A percentile compares a stretch with the other conserved stretches of the same genome.
These are phyloP conservation scores for Rhazya stricta DNA, from an alignment of 257 asterid genomes.

Conservation along the genomic window DNA sequence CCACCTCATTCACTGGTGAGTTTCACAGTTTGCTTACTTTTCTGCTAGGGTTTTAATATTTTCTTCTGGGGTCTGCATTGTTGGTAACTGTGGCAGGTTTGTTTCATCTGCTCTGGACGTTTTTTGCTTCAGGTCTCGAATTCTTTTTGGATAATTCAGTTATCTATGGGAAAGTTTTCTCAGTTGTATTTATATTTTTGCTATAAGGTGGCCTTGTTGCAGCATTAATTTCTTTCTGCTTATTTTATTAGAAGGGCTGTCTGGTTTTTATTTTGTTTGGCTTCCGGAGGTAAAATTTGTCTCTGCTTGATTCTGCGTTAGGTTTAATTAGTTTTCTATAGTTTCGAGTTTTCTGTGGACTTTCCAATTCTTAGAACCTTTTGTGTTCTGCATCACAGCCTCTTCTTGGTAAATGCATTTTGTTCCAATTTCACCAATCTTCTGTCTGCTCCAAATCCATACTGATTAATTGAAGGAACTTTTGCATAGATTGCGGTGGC, in stretches of 20 bases:
- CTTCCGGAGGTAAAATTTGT: not conserved
- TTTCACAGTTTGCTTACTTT: not conserved
- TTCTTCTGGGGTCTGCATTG: no score
- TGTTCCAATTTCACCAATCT: no score
- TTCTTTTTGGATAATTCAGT: not conserved
- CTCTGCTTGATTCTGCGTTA: not conserved
- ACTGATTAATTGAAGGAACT: not conserved
- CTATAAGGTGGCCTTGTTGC: no score
- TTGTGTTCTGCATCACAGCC: no score
- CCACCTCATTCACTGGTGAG: not conserved
- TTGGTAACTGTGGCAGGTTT: no score
- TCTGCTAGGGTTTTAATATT: not conserved
- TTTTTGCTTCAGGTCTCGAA: not conserved
- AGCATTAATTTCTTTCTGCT: no score
- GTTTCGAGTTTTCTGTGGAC: no score
- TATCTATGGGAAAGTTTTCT: not conserved
- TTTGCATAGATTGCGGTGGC: not conserved
- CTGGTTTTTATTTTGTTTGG: not conserved
- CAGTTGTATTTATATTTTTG: not conserved
- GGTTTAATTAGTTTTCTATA: not conserved
- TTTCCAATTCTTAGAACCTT: no score
- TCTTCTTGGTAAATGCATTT: no score
- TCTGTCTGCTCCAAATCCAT: no score
- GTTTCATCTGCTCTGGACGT: not conserved
- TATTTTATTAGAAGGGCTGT: conserved; percentile 3